Percentiles rank a stretch among this genome's conserved stretches.
phyloP scores from a whole-genome alignment of 179 eudicot species.

The Drosera spatulata region DNA sequence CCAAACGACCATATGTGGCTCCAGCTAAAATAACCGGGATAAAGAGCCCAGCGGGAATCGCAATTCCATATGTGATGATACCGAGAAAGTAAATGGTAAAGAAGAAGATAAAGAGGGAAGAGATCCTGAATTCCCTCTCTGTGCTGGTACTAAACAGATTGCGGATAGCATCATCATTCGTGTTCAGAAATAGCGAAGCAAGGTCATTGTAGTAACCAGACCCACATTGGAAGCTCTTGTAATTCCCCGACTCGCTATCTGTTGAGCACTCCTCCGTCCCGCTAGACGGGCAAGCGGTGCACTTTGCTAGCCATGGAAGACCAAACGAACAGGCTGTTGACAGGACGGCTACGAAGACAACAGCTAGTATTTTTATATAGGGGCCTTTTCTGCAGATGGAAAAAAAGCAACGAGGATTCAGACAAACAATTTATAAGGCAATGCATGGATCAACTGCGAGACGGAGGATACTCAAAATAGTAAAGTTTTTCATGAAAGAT shows the following conservation, averaged over 20 bases:
- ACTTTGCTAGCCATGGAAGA: conserved; percentile 18
- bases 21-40: too few relatives aligned
- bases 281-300: conserved; percentile 60
- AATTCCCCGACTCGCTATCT: conserved; percentile 29
- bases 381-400: conserved; percentile 64
- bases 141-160: conserved; percentile 51
- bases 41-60: too few relatives aligned
- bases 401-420: neutral
- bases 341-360: conserved; percentile 37
- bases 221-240: conserved; percentile 67
- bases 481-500: too few relatives aligned
- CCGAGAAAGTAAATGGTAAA: conserved; percentile 17
- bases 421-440: too few relatives aligned
- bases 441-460: too few relatives aligned
- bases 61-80: too few relatives aligned
- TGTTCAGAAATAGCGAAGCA: conserved; percentile 79
- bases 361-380: conserved; percentile 53
- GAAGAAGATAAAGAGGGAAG: conserved; percentile 62
- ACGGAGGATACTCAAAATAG: too few relatives aligned
- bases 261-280: conserved; percentile 45
- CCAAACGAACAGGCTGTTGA: conserved; percentile 47
- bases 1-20: too few relatives aligned
- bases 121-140: conserved; percentile 37
- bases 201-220: conserved; percentile 77
- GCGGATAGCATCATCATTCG: conserved; percentile 90